Percentiles rank a stretch among this genome's conserved stretches.
Conservation (phyloP, 2,329 filamentous ascomycete genomes). For the Exophiala calicioides region DNA sequence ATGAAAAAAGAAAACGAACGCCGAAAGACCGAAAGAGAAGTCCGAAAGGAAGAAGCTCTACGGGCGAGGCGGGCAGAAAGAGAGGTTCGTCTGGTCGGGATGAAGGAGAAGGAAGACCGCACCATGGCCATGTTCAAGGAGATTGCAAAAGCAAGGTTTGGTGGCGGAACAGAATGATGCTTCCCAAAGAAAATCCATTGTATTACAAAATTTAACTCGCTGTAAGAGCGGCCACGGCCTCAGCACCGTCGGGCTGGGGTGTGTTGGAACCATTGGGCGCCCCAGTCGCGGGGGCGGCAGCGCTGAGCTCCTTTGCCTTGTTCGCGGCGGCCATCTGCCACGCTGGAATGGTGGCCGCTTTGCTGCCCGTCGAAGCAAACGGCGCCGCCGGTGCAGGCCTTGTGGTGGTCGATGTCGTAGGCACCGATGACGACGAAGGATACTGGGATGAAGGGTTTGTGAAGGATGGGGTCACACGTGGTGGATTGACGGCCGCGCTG, state of each 20-base stretch:
- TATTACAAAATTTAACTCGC: constrained; percentile 20
- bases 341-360: constrained; percentile 73
- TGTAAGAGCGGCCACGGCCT: constrained; percentile 30
- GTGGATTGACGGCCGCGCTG: constrained; percentile 15
- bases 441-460: constrained; percentile 15
- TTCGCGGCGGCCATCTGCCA: constrained; percentile 76
- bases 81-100: constrained; percentile 70
- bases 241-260: constrained; percentile 27
- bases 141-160: constrained; percentile 78
- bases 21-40: constrained; percentile 81
- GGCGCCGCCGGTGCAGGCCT: constrained; percentile 18
- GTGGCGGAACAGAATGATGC: constrained; percentile 36
- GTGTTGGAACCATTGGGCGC: constrained; percentile 15
- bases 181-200: not conserved
- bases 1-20: constrained; percentile 65
- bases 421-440: constrained; percentile 6
- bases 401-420: constrained; percentile 11
- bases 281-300: constrained; percentile 7
- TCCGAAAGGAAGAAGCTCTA: constrained; percentile 76
- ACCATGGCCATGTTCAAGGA: constrained; percentile 80
- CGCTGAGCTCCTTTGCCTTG: constrained; percentile 25
- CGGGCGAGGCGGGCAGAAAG: constrained; percentile 75
- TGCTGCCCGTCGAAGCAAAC: constrained; percentile 37
- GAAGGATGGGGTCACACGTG: constrained; percentile 21
- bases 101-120: constrained; percentile 75